Conservation (phyloP, 345 rosid species). For the thale cress (Arabidopsis thaliana) region DNA sequence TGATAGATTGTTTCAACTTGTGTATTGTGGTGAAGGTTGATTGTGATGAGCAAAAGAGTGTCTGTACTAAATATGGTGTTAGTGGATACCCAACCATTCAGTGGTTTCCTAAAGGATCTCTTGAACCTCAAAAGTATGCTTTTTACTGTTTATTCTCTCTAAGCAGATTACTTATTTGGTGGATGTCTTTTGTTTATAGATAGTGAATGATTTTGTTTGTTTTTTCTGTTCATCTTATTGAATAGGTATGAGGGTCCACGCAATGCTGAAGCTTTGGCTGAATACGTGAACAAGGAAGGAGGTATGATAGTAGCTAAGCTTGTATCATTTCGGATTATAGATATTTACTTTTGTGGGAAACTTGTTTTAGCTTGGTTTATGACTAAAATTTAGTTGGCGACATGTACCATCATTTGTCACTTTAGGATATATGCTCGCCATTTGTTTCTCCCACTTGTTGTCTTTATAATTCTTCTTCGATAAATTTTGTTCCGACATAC, state of each 20-base stretch:
- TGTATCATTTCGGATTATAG: background rate
- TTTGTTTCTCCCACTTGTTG: background rate
- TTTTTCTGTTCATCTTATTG: background rate
- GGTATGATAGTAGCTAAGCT: constrained; percentile 51
- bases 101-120: constrained; percentile 97
- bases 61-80: constrained; percentile 91
- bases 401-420: constrained; percentile 9
- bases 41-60: constrained; percentile 93
- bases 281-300: constrained; percentile 92
- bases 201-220: background rate
- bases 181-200: background rate
- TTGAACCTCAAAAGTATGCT: constrained; percentile 93
- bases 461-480: background rate
- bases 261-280: constrained; percentile 79
- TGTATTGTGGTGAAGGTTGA: constrained; percentile 71
- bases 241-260: constrained; percentile 92
- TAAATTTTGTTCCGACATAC: background rate
- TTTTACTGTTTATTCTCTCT: background rate
- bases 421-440: background rate
- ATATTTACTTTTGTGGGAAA: background rate
- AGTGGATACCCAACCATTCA: constrained; percentile 94
- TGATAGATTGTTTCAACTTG: constrained; percentile 29
- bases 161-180: background rate
- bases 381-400: constrained; percentile 11
- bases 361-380: background rate